Evolutionary conservation across 2,329 filamentous ascomycete genomes (phyloP).

Genomic region (Aspergillus aculeatus): DNA sequence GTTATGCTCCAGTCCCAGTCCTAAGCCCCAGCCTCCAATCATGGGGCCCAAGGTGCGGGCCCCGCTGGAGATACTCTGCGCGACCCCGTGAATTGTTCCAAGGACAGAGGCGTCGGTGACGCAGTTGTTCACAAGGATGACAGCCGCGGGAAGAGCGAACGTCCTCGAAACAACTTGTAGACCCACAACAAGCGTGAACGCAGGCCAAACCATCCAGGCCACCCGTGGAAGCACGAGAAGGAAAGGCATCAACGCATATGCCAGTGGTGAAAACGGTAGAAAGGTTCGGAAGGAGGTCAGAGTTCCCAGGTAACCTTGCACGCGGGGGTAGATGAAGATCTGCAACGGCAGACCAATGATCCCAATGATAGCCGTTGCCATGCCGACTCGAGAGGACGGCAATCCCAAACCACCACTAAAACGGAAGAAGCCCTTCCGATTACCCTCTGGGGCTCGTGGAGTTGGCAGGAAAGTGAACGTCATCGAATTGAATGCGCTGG

Average conservation of each 20-base stretch:
- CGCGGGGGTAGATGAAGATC: constrained; percentile 66
- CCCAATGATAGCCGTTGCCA: constrained; percentile 75
- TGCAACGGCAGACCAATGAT: constrained; percentile 72
- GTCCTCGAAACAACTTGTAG: constrained; percentile 73
- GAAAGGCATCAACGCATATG: constrained; percentile 69
- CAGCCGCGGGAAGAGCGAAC: constrained; percentile 60
- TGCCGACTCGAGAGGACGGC: constrained; percentile 67
- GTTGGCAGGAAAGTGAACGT: constrained; percentile 77
- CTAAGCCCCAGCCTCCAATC: constrained; percentile 54
- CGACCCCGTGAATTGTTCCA: constrained; percentile 60
- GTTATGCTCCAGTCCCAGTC: constrained; percentile 53
- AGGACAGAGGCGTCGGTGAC: constrained; percentile 57
- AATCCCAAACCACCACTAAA: constrained; percentile 76
- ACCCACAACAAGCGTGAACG: constrained; percentile 62
- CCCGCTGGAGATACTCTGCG: constrained; percentile 55
- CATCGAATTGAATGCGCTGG: constrained; percentile 73
- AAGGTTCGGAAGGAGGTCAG: constrained; percentile 67
- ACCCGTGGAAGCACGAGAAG: constrained; percentile 64
- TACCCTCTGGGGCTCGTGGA: constrained; percentile 55
- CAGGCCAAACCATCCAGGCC: constrained; percentile 59
- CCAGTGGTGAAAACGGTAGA: constrained; percentile 67
- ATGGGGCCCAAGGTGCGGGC: constrained; percentile 58
- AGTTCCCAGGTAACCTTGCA: constrained; percentile 67
- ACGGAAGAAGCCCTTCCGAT: constrained; percentile 47
- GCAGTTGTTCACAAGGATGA: constrained; percentile 62